Evolutionary conservation across 1,139 yeast genomes (phyloP).

Genomic region (Yamadazyma dendronema): DNA sequence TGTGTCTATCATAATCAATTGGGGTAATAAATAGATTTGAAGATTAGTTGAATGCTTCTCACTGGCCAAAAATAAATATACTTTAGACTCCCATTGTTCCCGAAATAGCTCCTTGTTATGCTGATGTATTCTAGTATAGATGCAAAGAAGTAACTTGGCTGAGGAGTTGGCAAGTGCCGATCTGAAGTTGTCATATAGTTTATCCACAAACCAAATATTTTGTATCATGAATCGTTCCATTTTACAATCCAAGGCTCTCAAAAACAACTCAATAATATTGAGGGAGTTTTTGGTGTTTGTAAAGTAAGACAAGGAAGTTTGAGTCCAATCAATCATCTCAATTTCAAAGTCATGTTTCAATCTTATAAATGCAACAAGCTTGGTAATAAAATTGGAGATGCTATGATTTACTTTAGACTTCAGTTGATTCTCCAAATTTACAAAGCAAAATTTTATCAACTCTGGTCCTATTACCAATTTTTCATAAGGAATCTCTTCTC

Average conservation of each 20-base stretch:
- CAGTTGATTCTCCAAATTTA: background rate
- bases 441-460: background rate
- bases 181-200: constrained; percentile 11
- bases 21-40: constrained; percentile 61
- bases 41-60: constrained; percentile 44
- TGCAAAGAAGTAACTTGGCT: constrained; percentile 56
- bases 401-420: background rate
- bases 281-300: constrained; percentile 11
- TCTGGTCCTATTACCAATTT: background rate
- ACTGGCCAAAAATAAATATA: constrained; percentile 32
- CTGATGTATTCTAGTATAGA: constrained; percentile 31
- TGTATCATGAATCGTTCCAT: background rate
- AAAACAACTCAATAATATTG: constrained; percentile 9
- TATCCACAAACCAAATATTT: constrained; percentile 4
- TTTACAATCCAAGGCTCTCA: constrained; percentile 5
- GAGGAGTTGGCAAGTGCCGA: constrained; percentile 62
- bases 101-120: constrained; percentile 42
- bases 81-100: constrained; percentile 47
- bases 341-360: constrained; percentile 11
- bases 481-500: background rate
- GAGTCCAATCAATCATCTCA: constrained; percentile 19
- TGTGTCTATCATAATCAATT: constrained; percentile 53
- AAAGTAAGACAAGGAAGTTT: constrained; percentile 44
- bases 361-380: constrained; percentile 16
- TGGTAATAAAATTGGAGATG: background rate